phyloP scores from a whole-genome alignment of 106 monocot genomes.

The Narthecium ossifragum region DNA sequence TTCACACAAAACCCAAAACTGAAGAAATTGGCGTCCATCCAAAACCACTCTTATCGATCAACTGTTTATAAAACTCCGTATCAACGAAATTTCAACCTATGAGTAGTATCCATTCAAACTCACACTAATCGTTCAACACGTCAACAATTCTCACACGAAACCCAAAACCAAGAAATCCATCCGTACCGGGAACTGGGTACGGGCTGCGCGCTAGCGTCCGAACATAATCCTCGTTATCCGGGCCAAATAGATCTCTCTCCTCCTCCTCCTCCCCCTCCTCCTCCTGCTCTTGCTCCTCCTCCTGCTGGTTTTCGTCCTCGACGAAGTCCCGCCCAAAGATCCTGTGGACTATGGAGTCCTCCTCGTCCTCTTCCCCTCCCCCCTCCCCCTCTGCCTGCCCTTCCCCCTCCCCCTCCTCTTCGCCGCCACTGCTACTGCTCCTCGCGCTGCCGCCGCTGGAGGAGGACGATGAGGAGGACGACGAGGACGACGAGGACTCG shows the following conservation, averaged over 20 bases:
- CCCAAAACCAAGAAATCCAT: no score
- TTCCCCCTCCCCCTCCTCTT: neutral
- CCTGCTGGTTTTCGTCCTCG: no score
- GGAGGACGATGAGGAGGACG: constrained; percentile 33
- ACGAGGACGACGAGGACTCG: constrained; percentile 50
- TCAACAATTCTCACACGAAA: no score
- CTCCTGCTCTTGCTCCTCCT: constrained; percentile 1
- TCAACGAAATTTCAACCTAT: no score
- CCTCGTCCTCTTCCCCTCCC: constrained; percentile 37
- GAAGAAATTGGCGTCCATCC: no score
- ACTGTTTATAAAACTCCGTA: no score
- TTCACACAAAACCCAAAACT: no score
- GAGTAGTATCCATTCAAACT: no score
- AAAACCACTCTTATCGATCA: no score
- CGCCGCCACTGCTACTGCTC: constrained; percentile 16
- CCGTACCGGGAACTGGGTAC: constrained; percentile 59
- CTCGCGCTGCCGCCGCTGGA: neutral
- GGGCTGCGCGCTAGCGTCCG: constrained; percentile 60
- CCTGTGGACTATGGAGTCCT: constrained; percentile 9
- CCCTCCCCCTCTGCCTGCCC: neutral
- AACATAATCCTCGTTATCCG: constrained; percentile 79
- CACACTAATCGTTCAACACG: no score
- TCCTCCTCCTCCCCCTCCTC: constrained; percentile 35
- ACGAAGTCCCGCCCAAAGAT: constrained; percentile 1
- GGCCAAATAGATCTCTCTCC: constrained; percentile 75